Conservation (phyloP, 352 stramenopile species). For the Phytophthora sansomeana region DNA sequence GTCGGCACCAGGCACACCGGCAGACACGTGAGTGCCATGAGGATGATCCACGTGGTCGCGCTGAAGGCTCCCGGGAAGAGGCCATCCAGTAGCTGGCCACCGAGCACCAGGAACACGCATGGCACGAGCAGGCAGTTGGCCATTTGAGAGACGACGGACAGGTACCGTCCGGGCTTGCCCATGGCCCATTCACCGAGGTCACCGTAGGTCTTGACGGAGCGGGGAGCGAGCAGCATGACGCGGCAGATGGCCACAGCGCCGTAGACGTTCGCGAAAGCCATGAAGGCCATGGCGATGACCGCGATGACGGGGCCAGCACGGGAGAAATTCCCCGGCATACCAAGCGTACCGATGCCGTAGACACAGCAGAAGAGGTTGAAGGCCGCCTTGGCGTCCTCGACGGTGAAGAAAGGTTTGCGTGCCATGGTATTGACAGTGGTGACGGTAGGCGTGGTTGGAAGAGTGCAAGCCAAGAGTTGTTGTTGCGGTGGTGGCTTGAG, state of each 20-base stretch:
- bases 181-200: slow-evolving; percentile 66
- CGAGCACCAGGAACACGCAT: slow-evolving; percentile 59
- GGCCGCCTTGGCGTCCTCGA: slow-evolving; percentile 56
- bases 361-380: slow-evolving; percentile 61
- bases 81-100: slow-evolving; percentile 42
- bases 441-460: neutral
- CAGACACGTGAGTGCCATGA: slow-evolving; percentile 50
- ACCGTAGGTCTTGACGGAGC: slow-evolving; percentile 55
- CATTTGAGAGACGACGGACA: slow-evolving; percentile 49
- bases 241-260: slow-evolving; percentile 46
- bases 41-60: slow-evolving; percentile 50
- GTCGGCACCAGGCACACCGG: slow-evolving; percentile 59
- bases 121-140: slow-evolving; percentile 51
- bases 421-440: slow-evolving; percentile 17
- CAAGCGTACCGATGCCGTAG: slow-evolving; percentile 65
- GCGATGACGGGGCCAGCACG: slow-evolving; percentile 51
- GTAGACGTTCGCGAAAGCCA: slow-evolving; percentile 60
- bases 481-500: neutral
- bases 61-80: slow-evolving; percentile 55
- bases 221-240: slow-evolving; percentile 55
- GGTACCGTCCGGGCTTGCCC: slow-evolving; percentile 49
- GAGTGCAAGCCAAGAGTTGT: neutral
- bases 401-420: slow-evolving; percentile 44
- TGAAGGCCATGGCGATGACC: slow-evolving; percentile 51
- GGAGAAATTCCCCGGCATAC: slow-evolving; percentile 62